Conservation (phyloP, 805 yeast species). For the Yamadazyma laniorum region DNA sequence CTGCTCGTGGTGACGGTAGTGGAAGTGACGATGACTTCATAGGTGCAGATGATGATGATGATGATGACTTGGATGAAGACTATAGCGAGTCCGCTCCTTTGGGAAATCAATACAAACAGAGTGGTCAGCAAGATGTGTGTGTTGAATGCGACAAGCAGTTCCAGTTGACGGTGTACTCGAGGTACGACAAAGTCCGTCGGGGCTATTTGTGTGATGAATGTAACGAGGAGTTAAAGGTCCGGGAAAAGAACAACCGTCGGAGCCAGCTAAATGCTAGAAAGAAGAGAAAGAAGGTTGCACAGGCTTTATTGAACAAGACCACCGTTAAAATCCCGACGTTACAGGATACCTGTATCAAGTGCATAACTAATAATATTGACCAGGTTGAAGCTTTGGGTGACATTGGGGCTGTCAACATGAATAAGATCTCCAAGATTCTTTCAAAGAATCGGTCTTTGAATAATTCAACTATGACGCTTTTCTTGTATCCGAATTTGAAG, state of each 20-base stretch:
- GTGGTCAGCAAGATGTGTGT: constrained; percentile 59
- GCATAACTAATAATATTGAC: constrained; percentile 63
- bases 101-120: constrained; percentile 24
- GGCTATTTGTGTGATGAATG: constrained; percentile 72
- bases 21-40: constrained; percentile 21
- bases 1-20: constrained; percentile 33
- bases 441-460: constrained; percentile 80
- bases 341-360: constrained; percentile 77
- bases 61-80: constrained; percentile 24
- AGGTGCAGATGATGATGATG: constrained; percentile 27
- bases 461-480: constrained; percentile 68
- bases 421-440: constrained; percentile 70
- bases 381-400: constrained; percentile 84
- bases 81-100: constrained; percentile 24
- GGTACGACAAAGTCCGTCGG: constrained; percentile 46
- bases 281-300: constrained; percentile 75
- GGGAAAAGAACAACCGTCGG: constrained; percentile 45
- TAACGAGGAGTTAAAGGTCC: constrained; percentile 40
- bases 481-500: constrained; percentile 58
- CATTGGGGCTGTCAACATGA: constrained; percentile 70
- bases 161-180: constrained; percentile 64
- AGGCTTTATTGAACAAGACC: constrained; percentile 74
- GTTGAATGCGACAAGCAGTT: constrained; percentile 61
- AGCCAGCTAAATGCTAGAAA: constrained; percentile 66
- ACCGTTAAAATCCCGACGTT: constrained; percentile 63